A percentile compares a stretch with the other conserved stretches of the same genome.
Evolutionary conservation across 306 rosid species (phyloP).

Genomic region (Corylus avellana): DNA sequence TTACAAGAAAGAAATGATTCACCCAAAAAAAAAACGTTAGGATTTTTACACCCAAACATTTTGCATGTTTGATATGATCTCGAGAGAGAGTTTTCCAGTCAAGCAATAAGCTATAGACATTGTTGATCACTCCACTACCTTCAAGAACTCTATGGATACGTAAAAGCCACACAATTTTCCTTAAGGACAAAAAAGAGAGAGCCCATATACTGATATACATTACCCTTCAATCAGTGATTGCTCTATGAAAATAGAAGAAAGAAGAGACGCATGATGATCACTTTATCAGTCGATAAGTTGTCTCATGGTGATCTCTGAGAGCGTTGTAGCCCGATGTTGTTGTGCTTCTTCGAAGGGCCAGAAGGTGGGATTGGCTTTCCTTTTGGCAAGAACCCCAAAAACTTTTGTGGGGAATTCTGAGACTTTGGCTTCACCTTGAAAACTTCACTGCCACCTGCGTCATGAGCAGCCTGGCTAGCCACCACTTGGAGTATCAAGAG

Average conservation of each 20-base stretch:
- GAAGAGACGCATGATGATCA: background rate
- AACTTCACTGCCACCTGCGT: slow-evolving; percentile 41
- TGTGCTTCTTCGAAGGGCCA: slow-evolving; percentile 86
- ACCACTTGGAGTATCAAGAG: slow-evolving; percentile 36
- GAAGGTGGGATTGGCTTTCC: slow-evolving; percentile 71
- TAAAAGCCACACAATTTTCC: slow-evolving; percentile 11
- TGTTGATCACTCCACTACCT: background rate
- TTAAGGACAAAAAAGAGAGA: slow-evolving; percentile 6
- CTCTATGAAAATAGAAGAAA: slow-evolving; percentile 11
- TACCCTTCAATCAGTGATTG: slow-evolving; percentile 16
- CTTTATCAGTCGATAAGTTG: slow-evolving; percentile 4
- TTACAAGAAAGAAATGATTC: slow-evolving; percentile 21
- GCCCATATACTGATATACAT: slow-evolving; percentile 15
- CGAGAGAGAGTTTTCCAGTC: background rate
- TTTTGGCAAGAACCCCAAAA: slow-evolving; percentile 67
- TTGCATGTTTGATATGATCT: slow-evolving; percentile 4
- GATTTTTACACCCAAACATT: slow-evolving; percentile 12
- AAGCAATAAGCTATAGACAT: slow-evolving; percentile 8
- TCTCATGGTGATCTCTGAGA: slow-evolving; percentile 50
- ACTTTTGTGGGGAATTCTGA: slow-evolving; percentile 23
- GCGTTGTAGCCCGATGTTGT: slow-evolving; percentile 53
- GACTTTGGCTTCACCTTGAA: slow-evolving; percentile 47
- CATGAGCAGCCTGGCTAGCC: slow-evolving; percentile 26
- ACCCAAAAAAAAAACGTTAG: background rate
- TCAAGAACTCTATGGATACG: slow-evolving; percentile 17